Evolutionary conservation across 306 rosid species (phyloP), one percentile per base, ranked within the genome.

Genomic region (Hippophae rhamnoides): DNA sequence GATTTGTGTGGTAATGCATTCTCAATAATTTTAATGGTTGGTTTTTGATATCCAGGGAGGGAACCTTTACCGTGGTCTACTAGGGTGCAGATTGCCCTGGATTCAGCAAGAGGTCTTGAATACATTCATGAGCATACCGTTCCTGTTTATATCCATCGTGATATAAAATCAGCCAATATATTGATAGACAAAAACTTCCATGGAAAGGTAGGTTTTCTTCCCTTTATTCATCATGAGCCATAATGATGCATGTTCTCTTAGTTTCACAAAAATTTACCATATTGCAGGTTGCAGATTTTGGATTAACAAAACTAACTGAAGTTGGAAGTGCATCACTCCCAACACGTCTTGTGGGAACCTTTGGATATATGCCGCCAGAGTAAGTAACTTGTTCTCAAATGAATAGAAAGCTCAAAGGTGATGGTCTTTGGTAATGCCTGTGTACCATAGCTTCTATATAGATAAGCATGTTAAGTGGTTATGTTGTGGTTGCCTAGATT

Each of bases 51-150:
- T 38, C 69, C 72, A 88, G 99, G 67, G 73, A 77, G 83, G 71
- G 88, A 92, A 52, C 93, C 95, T 2, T 49, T 92, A 52, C 76
- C 94, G 50, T 92, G 99, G 99, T 69, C 93, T 72, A 69, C 74
- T 43, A 80, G 99, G 63, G 94, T 92, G 65, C 99, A 88, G 75
- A 84, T 92, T 74, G 96, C 96, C 46, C 69, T 92, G 72, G 99
- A 92, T 79, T 92, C 99, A 23, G 96, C 99, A 43, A 81, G 96
- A 78, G 99, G 99, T 56, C 95, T 92, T 41, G 99, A 92, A 73
- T 88, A 88, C 73, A 88, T 92, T 75, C 99, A 92, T 13, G 99
- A 92, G 81, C 96, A 92, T 72, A 88, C 99, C 14, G 99, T 88
- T 54, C 99, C 96, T 46, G 94, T 92, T 61, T 92, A 92, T 72